A percentile compares a stretch with the other conserved stretches of the same genome.
Evolutionary conservation across 257 asterid species (phyloP).

Genomic region (Parsonsia alboflavescens): DNA sequence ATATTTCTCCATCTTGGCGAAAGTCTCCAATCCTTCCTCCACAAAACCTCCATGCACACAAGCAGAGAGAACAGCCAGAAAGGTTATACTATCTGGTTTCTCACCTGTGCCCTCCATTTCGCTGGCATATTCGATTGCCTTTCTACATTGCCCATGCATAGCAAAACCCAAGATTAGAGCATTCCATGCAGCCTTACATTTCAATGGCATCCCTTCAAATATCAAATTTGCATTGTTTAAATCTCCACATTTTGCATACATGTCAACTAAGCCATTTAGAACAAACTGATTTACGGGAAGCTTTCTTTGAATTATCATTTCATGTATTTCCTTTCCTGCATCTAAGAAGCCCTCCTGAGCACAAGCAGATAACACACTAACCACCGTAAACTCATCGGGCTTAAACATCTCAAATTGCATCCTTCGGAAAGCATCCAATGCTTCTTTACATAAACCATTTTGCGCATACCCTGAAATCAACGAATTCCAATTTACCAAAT

Average conservation of each 20-base stretch:
- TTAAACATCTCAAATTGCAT: conserved; percentile 59
- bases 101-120: conserved; percentile 49
- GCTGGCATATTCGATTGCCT: conserved; percentile 45
- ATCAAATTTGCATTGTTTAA: conserved; percentile 43
- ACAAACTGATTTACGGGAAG: conserved; percentile 49
- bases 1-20: conserved; percentile 50
- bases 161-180: conserved; percentile 60
- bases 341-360: conserved; percentile 66
- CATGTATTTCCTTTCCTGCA: conserved; percentile 57
- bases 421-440: conserved; percentile 41
- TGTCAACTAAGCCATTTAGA: conserved; percentile 69
- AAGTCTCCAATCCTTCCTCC: conserved; percentile 57
- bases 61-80: conserved; percentile 63
- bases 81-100: conserved; percentile 53
- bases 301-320: conserved; percentile 33
- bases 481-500: conserved; percentile 76
- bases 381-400: conserved; percentile 70
- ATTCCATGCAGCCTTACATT: conserved; percentile 53
- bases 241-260: conserved; percentile 91
- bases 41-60: conserved; percentile 79
- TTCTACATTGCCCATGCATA: conserved; percentile 49
- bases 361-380: conserved; percentile 67
- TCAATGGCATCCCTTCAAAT: conserved; percentile 40
- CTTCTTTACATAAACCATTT: conserved; percentile 53
- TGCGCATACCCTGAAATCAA: conserved; percentile 76